These are phyloP conservation scores for Uronychia binucleata DNA, from an alignment of 73 alveolate species.

Conservation along the genomic window DNA sequence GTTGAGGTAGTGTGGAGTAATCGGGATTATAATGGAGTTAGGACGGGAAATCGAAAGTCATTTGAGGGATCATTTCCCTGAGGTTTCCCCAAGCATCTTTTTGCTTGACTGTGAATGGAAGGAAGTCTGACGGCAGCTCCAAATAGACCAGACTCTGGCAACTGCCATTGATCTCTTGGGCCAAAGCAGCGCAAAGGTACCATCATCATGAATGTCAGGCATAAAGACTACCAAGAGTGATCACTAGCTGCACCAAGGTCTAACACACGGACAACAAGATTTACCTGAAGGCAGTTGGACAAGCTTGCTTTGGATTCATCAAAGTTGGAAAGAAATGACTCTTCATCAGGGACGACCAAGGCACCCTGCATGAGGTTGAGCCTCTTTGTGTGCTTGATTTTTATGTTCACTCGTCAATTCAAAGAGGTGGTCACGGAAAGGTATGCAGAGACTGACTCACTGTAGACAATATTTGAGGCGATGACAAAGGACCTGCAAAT, in stretches of 20 bases:
- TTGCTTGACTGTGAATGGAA: no score
- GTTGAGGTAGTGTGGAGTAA: no score
- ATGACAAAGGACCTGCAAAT: constrained; percentile 73
- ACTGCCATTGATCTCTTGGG: no score
- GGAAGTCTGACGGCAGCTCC: no score
- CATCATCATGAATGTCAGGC: no score
- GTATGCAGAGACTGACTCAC: background rate
- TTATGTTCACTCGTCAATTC: constrained; percentile 83
- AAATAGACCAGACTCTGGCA: no score
- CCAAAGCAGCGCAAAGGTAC: no score
- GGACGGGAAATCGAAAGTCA: no score
- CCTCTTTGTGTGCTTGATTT: constrained; percentile 90
- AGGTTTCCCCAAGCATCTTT: no score
- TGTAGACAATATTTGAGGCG: constrained; percentile 60
- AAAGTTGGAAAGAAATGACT: constrained; percentile 83
- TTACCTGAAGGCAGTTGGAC: background rate
- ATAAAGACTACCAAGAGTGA: background rate
- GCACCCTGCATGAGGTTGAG: constrained; percentile 69
- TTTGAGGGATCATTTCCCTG: no score
- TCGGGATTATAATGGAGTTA: no score
- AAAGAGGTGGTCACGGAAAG: constrained; percentile 88
- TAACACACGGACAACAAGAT: constrained; percentile 1
- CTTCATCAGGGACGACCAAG: constrained; percentile 74
- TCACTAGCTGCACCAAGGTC: background rate
- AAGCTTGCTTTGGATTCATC: constrained; percentile 65